These are phyloP conservation scores for Candida silvatica DNA, from an alignment of 805 yeast genomes.

Conservation along the genomic window DNA sequence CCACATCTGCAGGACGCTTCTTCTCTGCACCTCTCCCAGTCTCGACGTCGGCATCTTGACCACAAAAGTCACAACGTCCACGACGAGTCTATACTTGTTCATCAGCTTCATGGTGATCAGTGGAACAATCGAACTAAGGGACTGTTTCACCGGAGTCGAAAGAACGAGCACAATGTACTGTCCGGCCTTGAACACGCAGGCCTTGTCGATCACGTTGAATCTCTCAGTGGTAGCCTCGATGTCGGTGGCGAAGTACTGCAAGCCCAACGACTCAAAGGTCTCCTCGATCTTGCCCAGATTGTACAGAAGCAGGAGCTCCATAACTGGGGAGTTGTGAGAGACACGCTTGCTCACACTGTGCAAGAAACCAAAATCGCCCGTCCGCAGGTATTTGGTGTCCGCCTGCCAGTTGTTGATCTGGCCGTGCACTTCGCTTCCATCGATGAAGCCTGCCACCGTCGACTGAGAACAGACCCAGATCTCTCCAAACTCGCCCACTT, in stretches of 20 bases:
- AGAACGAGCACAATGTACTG: conserved; percentile 71
- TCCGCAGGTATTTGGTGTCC: conserved; percentile 62
- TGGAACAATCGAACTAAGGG: conserved; percentile 71
- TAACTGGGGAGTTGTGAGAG: conserved; percentile 10
- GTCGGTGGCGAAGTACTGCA: conserved; percentile 85
- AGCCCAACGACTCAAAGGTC: conserved; percentile 85
- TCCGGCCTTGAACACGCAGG: conserved; percentile 65
- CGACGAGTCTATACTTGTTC: conserved; percentile 69
- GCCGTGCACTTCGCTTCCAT: conserved; percentile 40
- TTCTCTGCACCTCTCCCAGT: conserved; percentile 70
- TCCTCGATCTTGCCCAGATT: conserved; percentile 78
- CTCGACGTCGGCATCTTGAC: conserved; percentile 63
- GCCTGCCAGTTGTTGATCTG: conserved; percentile 56
- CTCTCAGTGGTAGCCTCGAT: conserved; percentile 62
- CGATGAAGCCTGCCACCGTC: conserved; percentile 40
- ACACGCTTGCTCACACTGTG: conserved; percentile 51
- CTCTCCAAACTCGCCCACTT: conserved; percentile 91
- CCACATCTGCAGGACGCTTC: conserved; percentile 52
- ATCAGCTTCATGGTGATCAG: conserved; percentile 71
- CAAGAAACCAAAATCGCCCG: conserved; percentile 92
- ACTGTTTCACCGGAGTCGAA: conserved; percentile 40
- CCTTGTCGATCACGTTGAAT: conserved; percentile 30
- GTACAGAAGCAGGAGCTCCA: conserved; percentile 68
- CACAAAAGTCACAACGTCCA: conserved; percentile 80
- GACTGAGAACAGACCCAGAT: conserved; percentile 95